These are phyloP conservation scores for Rhizopus delemar DNA, from an alignment of 371 early-diverging fungal species.

Conservation along the genomic window DNA sequence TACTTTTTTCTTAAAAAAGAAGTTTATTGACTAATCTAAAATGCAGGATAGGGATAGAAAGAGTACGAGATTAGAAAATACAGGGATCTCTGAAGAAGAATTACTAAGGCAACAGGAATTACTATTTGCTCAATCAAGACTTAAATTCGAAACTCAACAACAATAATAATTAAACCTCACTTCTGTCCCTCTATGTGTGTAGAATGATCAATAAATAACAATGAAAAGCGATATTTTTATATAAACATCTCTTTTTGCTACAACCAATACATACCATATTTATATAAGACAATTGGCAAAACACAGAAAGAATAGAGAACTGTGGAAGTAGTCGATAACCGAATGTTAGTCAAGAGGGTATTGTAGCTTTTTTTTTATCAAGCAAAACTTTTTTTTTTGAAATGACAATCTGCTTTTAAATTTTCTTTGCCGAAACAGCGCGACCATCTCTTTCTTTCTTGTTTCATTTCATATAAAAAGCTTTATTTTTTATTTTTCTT, in stretches of 20 bases:
- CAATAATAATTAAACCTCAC: slow-evolving; percentile 25
- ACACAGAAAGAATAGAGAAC: too few species aligned
- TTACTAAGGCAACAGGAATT: slow-evolving; percentile 85
- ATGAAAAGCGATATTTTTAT: not conserved
- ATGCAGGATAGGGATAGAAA: slow-evolving; percentile 86
- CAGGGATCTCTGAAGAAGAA: slow-evolving; percentile 93
- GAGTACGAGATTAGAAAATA: slow-evolving; percentile 83
- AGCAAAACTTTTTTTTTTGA: too few species aligned
- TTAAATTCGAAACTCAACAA: slow-evolving; percentile 67
- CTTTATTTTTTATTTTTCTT: slow-evolving; percentile 2
- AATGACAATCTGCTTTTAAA: not conserved
- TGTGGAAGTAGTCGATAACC: too few species aligned
- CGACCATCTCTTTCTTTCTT: slow-evolving; percentile 1
- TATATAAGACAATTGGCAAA: too few species aligned
- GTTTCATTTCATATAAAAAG: not conserved
- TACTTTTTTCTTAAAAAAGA: not conserved
- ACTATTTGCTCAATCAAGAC: slow-evolving; percentile 92
- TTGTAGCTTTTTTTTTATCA: too few species aligned
- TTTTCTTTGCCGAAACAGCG: slow-evolving; percentile 7
- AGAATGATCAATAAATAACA: slow-evolving; percentile 12
- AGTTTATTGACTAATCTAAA: not conserved
- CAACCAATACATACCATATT: too few species aligned
- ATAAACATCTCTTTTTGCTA: too few species aligned
- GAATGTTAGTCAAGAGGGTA: too few species aligned
- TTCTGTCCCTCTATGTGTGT: slow-evolving; percentile 13